These are phyloP conservation scores for Wickerhamomyces rabaulensis DNA, from an alignment of 805 yeast species.

Conservation along the genomic window DNA sequence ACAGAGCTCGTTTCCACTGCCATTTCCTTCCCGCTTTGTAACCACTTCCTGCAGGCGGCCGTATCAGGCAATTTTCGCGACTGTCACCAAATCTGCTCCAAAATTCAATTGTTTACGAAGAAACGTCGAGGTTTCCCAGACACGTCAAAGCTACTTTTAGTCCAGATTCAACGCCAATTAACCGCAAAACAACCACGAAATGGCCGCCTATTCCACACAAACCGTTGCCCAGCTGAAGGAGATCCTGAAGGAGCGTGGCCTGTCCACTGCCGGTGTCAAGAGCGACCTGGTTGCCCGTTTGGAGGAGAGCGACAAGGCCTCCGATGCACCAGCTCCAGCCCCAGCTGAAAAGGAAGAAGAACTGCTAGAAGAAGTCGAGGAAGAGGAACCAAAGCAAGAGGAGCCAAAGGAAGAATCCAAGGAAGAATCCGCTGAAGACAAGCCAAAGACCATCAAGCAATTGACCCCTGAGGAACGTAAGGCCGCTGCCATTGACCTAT, in stretches of 20 bases:
- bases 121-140: background rate
- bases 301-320: slow-evolving; percentile 33
- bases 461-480: slow-evolving; percentile 68
- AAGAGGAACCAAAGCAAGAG: background rate
- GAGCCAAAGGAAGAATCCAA: background rate
- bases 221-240: slow-evolving; percentile 86
- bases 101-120: no score
- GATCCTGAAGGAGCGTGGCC: slow-evolving; percentile 57
- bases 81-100: no score
- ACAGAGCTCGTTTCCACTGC: no score
- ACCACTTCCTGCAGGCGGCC: background rate
- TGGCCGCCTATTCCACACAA: slow-evolving; percentile 43
- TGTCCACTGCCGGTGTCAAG: slow-evolving; percentile 74
- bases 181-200: background rate
- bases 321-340: background rate
- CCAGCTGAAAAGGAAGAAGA: slow-evolving; percentile 4
- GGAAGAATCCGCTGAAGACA: slow-evolving; percentile 12
- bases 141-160: no score
- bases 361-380: slow-evolving; percentile 2
- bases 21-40: no score
- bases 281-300: slow-evolving; percentile 67
- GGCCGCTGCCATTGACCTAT: slow-evolving; percentile 58
- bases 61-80: background rate
- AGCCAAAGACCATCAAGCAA: slow-evolving; percentile 26
- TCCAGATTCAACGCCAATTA: no score